These are phyloP conservation scores for sorghum (Sorghum bicolor) DNA, from an alignment of 176 grass and related monocot genomes.

Conservation along the genomic window Sorghum_bicolor_NCBIv3 NC_012875.2:51328501-51329000, in stretches of 20 bases:
- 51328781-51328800: neutral
- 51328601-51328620: neutral
- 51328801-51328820: neutral
- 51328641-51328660: neutral
- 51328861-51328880: neutral
- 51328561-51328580: neutral
- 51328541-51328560: neutral
- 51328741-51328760: neutral
- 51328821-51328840: neutral
- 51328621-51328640: neutral
- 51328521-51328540: neutral
- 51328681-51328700: neutral
- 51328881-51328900: neutral
- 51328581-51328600: neutral
- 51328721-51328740: conserved; percentile 32
- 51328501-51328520: neutral
- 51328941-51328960: too few relatives aligned
- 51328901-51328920: neutral
- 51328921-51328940: neutral
- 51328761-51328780: neutral
- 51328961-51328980: neutral
- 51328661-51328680: neutral
- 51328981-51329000: neutral
- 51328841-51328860: neutral
- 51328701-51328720: neutral